A percentile compares a stretch with the other conserved stretches of the same genome.
Conservation (phyloP, 257 asterid genomes). For the Anisodus tanguticus region DNA sequence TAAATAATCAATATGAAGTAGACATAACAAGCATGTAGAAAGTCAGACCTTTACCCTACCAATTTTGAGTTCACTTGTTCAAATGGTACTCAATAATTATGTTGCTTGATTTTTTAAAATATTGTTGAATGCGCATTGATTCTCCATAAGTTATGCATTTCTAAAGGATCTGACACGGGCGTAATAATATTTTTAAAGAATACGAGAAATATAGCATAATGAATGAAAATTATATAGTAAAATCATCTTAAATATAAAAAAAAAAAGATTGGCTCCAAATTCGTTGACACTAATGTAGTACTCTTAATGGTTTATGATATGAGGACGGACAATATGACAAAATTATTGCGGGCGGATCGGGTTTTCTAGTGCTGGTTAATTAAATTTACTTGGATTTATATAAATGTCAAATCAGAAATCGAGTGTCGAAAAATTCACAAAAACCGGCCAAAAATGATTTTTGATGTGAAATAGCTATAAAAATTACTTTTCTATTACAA, state of each 20-base stretch:
- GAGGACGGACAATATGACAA: too few species aligned
- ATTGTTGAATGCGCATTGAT: background rate
- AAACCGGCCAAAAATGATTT: background rate
- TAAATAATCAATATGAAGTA: constrained; percentile 14
- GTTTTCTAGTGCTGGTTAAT: too few species aligned
- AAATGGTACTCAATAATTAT: background rate
- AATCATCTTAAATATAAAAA: too few species aligned
- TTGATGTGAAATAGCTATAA: background rate
- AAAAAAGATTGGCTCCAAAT: too few species aligned
- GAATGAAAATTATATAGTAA: background rate
- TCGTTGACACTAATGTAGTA: too few species aligned
- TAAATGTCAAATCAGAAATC: background rate
- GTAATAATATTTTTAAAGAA: background rate
- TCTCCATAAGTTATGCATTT: background rate
- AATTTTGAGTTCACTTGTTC: background rate
- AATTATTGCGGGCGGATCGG: too few species aligned
- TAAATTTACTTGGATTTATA: too few species aligned
- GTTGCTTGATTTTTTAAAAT: too few species aligned
- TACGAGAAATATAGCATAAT: background rate
- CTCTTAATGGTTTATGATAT: too few species aligned
- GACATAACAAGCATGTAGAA: background rate
- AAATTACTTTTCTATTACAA: background rate
- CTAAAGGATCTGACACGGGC: background rate
- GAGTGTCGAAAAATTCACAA: background rate
- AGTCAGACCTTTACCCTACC: constrained; percentile 3